phyloP scores from a whole-genome alignment of 805 yeast species.

The Cephaloascus fragrans region DNA sequence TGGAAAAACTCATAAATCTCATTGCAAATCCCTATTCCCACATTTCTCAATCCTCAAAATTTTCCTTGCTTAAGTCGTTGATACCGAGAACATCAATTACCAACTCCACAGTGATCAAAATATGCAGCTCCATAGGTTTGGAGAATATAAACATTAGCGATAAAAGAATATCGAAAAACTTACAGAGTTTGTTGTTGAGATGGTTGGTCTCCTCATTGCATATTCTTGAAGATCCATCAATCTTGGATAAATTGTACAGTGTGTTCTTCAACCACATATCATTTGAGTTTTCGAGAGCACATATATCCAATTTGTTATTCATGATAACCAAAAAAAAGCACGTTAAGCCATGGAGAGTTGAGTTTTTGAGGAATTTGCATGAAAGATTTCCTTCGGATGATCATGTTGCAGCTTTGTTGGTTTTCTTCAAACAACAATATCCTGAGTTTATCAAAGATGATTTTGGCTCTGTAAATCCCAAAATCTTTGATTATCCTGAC shows the following conservation, averaged over 20 bases:
- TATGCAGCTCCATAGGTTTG: neutral
- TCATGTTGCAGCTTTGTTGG: slow-evolving; percentile 10
- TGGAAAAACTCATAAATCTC: neutral
- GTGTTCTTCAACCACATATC: slow-evolving; percentile 22
- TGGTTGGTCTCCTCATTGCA: slow-evolving; percentile 1
- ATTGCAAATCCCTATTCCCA: neutral
- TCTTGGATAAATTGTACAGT: slow-evolving; percentile 10
- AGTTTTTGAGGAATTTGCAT: slow-evolving; percentile 4
- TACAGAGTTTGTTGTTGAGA: neutral
- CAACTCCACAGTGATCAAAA: neutral
- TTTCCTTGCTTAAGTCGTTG: neutral
- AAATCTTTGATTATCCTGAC: slow-evolving; percentile 17
- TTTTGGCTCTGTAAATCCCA: slow-evolving; percentile 12
- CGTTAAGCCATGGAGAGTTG: slow-evolving; percentile 17
- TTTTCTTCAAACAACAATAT: slow-evolving; percentile 9
- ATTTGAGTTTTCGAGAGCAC: slow-evolving; percentile 20
- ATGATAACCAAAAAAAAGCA: slow-evolving; percentile 17
- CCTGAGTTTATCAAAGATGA: slow-evolving; percentile 13
- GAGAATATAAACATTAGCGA: neutral
- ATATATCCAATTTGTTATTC: slow-evolving; percentile 20
- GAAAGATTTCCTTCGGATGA: slow-evolving; percentile 2
- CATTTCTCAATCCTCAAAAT: neutral
- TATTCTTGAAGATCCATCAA: slow-evolving; percentile 6
- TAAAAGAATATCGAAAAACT: neutral
- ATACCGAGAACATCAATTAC: neutral